These are phyloP conservation scores for Cyberlindnera japonica DNA, from an alignment of 805 yeast species.

Conservation along the genomic window DNA sequence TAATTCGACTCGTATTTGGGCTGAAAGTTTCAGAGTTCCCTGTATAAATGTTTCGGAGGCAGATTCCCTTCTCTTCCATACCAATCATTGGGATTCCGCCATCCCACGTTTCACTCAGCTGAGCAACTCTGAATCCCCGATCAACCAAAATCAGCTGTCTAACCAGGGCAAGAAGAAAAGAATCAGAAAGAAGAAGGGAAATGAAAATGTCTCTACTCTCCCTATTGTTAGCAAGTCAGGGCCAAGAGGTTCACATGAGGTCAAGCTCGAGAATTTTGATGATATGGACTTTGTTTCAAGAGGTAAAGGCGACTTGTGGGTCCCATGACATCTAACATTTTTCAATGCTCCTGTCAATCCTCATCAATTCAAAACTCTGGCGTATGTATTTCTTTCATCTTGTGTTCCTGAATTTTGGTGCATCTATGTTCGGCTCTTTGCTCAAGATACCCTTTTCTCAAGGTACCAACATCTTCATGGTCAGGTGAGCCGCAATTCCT, in stretches of 20 bases:
- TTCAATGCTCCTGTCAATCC: no score
- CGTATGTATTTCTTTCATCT: no score
- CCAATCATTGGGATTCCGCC: not conserved
- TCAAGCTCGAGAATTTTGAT: conserved; percentile 38
- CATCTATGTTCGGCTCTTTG: no score
- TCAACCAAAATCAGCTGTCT: not conserved
- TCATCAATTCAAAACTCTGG: no score
- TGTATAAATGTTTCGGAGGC: conserved; percentile 51
- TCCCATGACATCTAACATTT: conserved; percentile 33
- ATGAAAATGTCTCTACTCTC: not conserved
- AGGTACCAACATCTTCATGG: no score
- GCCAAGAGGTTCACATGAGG: not conserved
- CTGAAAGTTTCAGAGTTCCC: conserved; percentile 48
- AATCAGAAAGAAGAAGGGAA: conserved; percentile 1
- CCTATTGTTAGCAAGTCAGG: not conserved
- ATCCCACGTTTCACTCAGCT: not conserved
- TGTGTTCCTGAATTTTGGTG: no score
- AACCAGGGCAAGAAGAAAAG: conserved; percentile 2
- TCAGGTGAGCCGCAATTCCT: no score
- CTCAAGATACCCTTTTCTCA: no score
- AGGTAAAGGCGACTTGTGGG: conserved; percentile 59
- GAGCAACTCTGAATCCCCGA: not conserved
- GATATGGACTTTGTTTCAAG: conserved; percentile 56
- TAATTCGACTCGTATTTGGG: conserved; percentile 48
- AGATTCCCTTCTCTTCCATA: conserved; percentile 28